Conservation (phyloP, 2,329 filamentous ascomycete genomes). For the Fusarium nelsonii region DNA sequence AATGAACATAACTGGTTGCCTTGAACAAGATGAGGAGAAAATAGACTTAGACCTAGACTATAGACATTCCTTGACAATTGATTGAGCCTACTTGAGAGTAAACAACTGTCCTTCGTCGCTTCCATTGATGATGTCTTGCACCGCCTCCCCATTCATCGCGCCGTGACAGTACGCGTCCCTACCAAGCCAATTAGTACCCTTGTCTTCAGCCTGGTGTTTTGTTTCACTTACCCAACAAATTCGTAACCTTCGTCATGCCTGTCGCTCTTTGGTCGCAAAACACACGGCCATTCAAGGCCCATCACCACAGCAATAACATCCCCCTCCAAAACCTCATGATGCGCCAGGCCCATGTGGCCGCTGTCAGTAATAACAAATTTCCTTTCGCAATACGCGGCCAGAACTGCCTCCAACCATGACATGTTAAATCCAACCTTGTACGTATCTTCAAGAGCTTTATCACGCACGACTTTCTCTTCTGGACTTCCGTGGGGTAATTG, state of each 20-base stretch:
- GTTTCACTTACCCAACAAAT: slow-evolving; percentile 42
- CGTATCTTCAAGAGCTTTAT: neutral
- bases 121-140: slow-evolving; percentile 2
- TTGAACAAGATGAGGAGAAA: slow-evolving; percentile 15
- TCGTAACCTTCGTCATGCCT: slow-evolving; percentile 7
- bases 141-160: slow-evolving; percentile 35
- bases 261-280: slow-evolving; percentile 22
- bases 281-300: slow-evolving; percentile 23
- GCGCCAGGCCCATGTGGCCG: slow-evolving; percentile 38
- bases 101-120: neutral
- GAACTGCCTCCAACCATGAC: slow-evolving; percentile 8
- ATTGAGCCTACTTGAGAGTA: neutral
- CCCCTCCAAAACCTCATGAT: slow-evolving; percentile 27
- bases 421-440: slow-evolving; percentile 18
- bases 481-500: slow-evolving; percentile 13
- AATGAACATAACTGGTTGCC: slow-evolving; percentile 3
- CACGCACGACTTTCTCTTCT: slow-evolving; percentile 4
- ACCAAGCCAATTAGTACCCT: neutral
- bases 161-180: slow-evolving; percentile 42
- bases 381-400: slow-evolving; percentile 31
- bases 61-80: slow-evolving; percentile 28
- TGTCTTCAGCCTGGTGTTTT: too few relatives aligned
- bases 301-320: slow-evolving; percentile 31
- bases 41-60: slow-evolving; percentile 29
- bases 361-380: slow-evolving; percentile 29